Percentiles rank a stretch among this genome's conserved stretches.
Conservation (phyloP, 1,284 basidiomycete genomes). For the Agroathelia rolfsii region DNA sequence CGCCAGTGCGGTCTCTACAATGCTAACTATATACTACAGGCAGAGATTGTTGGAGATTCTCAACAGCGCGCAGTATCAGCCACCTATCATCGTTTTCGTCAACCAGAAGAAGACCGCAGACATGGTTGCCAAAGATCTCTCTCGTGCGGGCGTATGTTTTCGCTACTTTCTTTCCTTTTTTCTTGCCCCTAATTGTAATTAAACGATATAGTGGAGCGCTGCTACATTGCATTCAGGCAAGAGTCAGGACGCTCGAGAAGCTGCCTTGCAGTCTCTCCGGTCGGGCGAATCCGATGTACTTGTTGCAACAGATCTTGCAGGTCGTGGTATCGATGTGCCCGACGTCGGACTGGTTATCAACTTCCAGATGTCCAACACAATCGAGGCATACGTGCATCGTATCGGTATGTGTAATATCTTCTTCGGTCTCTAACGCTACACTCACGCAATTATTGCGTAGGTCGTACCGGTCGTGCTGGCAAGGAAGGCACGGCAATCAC, state of each 20-base stretch:
- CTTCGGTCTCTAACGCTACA: not conserved
- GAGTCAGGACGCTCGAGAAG: conserved; percentile 94
- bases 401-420: conserved; percentile 56
- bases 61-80: conserved; percentile 69
- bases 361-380: conserved; percentile 92
- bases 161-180: conserved; percentile 9
- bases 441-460: conserved; percentile 25
- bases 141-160: conserved; percentile 64
- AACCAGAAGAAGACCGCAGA: conserved; percentile 99
- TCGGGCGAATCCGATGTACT: conserved; percentile 78
- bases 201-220: conserved; percentile 60
- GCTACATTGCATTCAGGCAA: conserved; percentile 95
- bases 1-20: not conserved
- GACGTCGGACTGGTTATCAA: conserved; percentile 96
- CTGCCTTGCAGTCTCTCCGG: conserved; percentile 78
- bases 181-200: conserved; percentile 10
- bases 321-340: conserved; percentile 96
- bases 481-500: conserved; percentile 91
- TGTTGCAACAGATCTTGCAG: conserved; percentile 95
- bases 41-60: conserved; percentile 83
- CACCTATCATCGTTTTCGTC: conserved; percentile 98
- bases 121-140: conserved; percentile 87
- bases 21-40: conserved; percentile 29
- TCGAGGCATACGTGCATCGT: conserved; percentile 95
- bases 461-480: conserved; percentile 94